phyloP scores from a whole-genome alignment of 2,329 filamentous ascomycete species.

The Chrysoporthe deuterocubensis region DNA sequence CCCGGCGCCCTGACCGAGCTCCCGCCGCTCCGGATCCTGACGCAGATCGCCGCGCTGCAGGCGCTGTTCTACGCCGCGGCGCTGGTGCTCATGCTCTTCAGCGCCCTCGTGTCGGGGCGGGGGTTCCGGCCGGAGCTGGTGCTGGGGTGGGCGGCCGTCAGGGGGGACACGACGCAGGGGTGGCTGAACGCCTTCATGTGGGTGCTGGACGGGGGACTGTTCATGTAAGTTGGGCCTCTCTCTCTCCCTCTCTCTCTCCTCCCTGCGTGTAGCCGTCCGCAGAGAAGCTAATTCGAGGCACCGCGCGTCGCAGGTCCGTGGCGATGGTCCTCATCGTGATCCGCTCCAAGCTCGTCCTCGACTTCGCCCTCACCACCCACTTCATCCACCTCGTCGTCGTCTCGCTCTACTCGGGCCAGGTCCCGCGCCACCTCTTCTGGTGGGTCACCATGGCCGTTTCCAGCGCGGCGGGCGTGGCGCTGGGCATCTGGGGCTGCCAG shows the following conservation, averaged over 20 bases:
- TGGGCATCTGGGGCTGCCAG: constrained; percentile 89
- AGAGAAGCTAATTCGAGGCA: not conserved
- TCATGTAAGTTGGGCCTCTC: constrained; percentile 46
- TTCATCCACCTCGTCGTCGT: constrained; percentile 46
- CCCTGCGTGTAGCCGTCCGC: too few relatives aligned
- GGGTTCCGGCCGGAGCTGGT: constrained; percentile 58
- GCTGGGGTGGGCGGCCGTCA: constrained; percentile 61
- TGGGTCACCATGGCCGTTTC: constrained; percentile 67
- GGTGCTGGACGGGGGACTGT: constrained; percentile 59
- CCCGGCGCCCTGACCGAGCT: constrained; percentile 64
- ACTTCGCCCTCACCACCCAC: constrained; percentile 84
- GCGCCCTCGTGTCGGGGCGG: constrained; percentile 60
- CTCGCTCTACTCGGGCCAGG: constrained; percentile 73
- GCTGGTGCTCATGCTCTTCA: constrained; percentile 60
- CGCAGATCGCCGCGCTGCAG: constrained; percentile 63
- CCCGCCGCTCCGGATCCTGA: constrained; percentile 62
- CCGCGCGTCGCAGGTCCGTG: constrained; percentile 66
- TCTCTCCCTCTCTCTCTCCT: not conserved
- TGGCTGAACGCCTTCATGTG: constrained; percentile 64
- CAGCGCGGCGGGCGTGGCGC: constrained; percentile 51
- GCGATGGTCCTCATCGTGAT: constrained; percentile 83
- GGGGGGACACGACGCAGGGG: constrained; percentile 65
- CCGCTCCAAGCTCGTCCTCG: constrained; percentile 90
- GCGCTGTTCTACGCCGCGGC: constrained; percentile 58
- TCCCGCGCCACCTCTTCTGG: constrained; percentile 85